Conservation (phyloP, 1,139 yeast genomes). For the Pichia sp. region DNA sequence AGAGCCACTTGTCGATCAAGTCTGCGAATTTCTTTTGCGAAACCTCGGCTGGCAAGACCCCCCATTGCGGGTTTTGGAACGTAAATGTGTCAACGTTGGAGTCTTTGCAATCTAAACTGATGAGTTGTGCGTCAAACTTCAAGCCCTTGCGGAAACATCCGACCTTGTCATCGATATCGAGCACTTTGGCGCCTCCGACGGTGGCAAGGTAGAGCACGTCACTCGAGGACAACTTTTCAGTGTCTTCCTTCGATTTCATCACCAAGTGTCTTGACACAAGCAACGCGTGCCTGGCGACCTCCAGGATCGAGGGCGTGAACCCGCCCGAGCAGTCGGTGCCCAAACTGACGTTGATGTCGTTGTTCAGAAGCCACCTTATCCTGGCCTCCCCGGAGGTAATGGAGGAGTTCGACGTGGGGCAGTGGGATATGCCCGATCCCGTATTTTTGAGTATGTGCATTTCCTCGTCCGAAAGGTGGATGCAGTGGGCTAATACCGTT, state of each 20-base stretch:
- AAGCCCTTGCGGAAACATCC: constrained; percentile 78
- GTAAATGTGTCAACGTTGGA: constrained; percentile 71
- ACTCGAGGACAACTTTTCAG: constrained; percentile 52
- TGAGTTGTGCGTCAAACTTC: constrained; percentile 77
- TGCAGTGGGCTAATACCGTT: constrained; percentile 86
- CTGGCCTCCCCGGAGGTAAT: constrained; percentile 91
- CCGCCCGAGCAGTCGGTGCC: constrained; percentile 97
- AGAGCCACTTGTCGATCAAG: constrained; percentile 85
- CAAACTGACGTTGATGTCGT: constrained; percentile 69
- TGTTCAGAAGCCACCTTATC: constrained; percentile 61
- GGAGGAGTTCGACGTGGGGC: constrained; percentile 89
- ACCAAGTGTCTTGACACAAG: constrained; percentile 81
- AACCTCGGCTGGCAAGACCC: constrained; percentile 9
- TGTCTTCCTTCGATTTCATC: constrained; percentile 47
- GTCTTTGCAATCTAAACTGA: constrained; percentile 49
- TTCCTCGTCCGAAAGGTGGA: constrained; percentile 69
- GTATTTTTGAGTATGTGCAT: constrained; percentile 48
- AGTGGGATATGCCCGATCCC: constrained; percentile 78
- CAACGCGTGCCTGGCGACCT: constrained; percentile 72
- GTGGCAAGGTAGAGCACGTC: constrained; percentile 84
- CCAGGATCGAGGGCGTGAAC: constrained; percentile 71
- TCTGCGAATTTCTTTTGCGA: constrained; percentile 38
- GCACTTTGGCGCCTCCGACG: constrained; percentile 82
- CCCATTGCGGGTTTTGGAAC: constrained; percentile 50
- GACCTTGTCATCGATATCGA: constrained; percentile 50